Evolutionary conservation across 768 basidiomycete genomes (phyloP), one percentile per base, ranked within the genome.

Genomic region (Lepiota venenata): DNA sequence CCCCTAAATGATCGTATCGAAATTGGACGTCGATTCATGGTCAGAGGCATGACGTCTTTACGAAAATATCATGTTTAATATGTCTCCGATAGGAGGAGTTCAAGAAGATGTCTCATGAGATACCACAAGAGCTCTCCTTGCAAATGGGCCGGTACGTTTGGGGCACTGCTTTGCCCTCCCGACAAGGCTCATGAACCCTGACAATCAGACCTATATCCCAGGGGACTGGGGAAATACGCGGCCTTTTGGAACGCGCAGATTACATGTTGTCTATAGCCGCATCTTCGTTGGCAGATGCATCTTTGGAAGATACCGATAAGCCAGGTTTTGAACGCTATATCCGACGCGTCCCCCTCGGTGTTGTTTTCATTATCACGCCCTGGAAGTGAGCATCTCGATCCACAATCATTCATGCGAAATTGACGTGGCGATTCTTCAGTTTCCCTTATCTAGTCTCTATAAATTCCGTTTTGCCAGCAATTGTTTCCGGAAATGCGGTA

Each of bases 391-490:
- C 2, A 5, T 25, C 5, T 25, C 5, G 25, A 25, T 25, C 25
- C 25, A 5, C 76, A 20, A 21, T n/a, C 5, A 4, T 38, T 21
- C 12, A 18, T 42, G 10, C 18, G 9, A 20, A 15, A 22, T 38
- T 14, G 4, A 2, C 15, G 32, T 25, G 25, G 25, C 5, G 25
- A 5, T 25, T 25, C 25, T 25, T 25, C 63, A 95, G 91, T 67
- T 96, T 81, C 69, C 94, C 94, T 0, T 94, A 93, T 71, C 84
- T 98, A 29, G 87, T 86, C 35, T 83, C 91, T 36, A 80, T 98
- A 69, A 99, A 99, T 70, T 85, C 91, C 3, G 84, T 98, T 47
- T 79, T 99, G 20, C 97, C 97, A 1, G 91, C 93, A 0, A 74
- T 99, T 58, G 74, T 98, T 25, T 84, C 95, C 4, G 91, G 97